phyloP scores from a whole-genome alignment of 1,284 basidiomycete genomes.

The Ceratobasidium sp. region DNA sequence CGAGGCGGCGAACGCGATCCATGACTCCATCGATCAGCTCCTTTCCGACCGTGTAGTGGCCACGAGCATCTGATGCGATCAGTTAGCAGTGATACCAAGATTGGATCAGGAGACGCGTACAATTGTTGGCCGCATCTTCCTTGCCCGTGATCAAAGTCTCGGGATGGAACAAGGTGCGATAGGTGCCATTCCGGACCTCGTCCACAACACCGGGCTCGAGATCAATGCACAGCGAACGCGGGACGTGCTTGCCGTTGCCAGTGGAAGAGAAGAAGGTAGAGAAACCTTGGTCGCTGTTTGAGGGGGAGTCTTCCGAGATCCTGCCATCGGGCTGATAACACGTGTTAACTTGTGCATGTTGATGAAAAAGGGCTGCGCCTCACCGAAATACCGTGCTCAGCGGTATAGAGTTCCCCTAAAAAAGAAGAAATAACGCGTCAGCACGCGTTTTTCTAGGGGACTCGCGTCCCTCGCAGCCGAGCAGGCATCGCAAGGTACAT shows the following conservation, averaged over 20 bases:
- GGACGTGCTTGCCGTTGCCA: constrained; percentile 88
- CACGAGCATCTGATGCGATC: constrained; percentile 83
- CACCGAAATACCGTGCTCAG: constrained; percentile 97
- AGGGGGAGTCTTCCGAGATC: constrained; percentile 79
- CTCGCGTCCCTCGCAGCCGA: not conserved
- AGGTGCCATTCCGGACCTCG: constrained; percentile 95
- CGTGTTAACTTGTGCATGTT: not conserved
- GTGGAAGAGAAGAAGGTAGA: constrained; percentile 90
- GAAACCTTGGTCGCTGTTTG: constrained; percentile 89
- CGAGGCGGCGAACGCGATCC: constrained; percentile 95
- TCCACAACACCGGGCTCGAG: constrained; percentile 97
- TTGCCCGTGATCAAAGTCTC: constrained; percentile 99
- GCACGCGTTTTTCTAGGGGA: constrained; percentile 4
- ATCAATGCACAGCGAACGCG: constrained; percentile 97
- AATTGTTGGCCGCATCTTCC: constrained; percentile 99
- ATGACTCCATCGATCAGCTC: constrained; percentile 85
- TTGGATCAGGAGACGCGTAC: constrained; percentile 72
- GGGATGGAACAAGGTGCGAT: constrained; percentile 97
- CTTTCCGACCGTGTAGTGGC: constrained; percentile 98
- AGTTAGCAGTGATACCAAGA: constrained; percentile 46
- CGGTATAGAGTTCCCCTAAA: constrained; percentile 96
- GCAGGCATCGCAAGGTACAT: not conserved
- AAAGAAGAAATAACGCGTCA: constrained; percentile 48
- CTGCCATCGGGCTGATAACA: constrained; percentile 88
- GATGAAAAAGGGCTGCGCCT: constrained; percentile 40